Evolutionary conservation across 805 yeast species (phyloP), one percentile per base, ranked within the genome.

Genomic region (Ogataea saltuana): DNA sequence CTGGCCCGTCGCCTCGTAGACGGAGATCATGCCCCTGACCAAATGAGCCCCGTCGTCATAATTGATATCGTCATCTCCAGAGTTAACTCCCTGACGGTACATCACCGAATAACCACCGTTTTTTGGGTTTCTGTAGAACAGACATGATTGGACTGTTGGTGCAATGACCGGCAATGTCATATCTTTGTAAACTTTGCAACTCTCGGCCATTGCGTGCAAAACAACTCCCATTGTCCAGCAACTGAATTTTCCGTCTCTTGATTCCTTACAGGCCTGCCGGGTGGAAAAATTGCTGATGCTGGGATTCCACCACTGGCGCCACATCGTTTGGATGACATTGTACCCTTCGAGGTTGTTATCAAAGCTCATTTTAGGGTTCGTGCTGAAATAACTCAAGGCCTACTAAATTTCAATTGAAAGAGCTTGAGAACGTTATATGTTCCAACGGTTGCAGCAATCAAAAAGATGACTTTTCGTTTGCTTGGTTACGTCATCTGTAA

Each of bases 31-130:
- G 6, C 82, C 83, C 54, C 80, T 70, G 16, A 83, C 83, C n/a
- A 82, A 79, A 57, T 83, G 89, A 2, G 88, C 89, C 54, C 81
- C 84, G 58, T 83, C 89, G 56, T 83, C 88, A 50, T 79, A 78
- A 61, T 83, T 83, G 41, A 83, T 78, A 56, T 83, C 88, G 39
- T 66, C 65, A 59, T 82, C 83, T 34, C 75, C 81, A 17, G 58
- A 53, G 46, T 67, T 65, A 56, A 79, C 78, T 34, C 75, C 74
- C 40, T 68, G 69, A 57, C 79, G 74, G 53, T 77, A 79, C 8
- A 81, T 76, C 3, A 88, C 88, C 36, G 83, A 76, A 62, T 73
- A 83, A 2, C 83, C 87, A 41, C 75, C 74, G 35, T 66, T 54
- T 48, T 70, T 64, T 8, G 69, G 67, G 51, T 78, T 75, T 60